phyloP scores from a whole-genome alignment of 768 basidiomycete genomes.

The Russula sp. region DNA sequence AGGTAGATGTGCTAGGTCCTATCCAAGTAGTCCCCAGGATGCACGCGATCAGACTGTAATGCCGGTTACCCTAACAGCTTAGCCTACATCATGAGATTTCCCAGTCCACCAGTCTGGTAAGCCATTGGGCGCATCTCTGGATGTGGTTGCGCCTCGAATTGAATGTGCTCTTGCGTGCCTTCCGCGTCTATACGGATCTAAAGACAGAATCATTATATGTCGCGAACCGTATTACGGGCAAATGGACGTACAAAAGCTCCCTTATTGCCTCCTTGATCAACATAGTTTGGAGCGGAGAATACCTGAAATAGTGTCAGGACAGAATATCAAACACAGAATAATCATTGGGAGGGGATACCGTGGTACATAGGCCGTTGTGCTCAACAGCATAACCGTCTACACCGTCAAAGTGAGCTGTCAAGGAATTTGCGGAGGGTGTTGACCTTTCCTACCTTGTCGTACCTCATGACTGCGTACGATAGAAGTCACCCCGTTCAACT shows the following conservation, averaged over 20 bases:
- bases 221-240: neutral
- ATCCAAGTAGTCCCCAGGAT: neutral
- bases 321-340: slow-evolving; percentile 14
- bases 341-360: slow-evolving; percentile 38
- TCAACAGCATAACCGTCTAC: slow-evolving; percentile 92
- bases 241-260: slow-evolving; percentile 73
- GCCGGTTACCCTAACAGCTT: neutral
- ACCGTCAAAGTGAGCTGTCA: slow-evolving; percentile 2
- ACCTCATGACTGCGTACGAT: slow-evolving; percentile 97
- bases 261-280: slow-evolving; percentile 88
- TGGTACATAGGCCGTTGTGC: slow-evolving; percentile 92
- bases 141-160: slow-evolving; percentile 85
- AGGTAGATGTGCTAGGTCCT: slow-evolving; percentile 1
- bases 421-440: slow-evolving; percentile 12
- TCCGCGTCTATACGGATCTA: slow-evolving; percentile 80
- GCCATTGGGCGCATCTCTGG: slow-evolving; percentile 94
- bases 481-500: slow-evolving; percentile 79
- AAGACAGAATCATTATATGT: slow-evolving; percentile 1
- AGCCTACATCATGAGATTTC: slow-evolving; percentile 64
- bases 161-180: slow-evolving; percentile 69
- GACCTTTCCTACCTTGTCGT: slow-evolving; percentile 62
- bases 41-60: neutral
- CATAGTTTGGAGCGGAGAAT: slow-evolving; percentile 94
- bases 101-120: slow-evolving; percentile 66
- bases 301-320: slow-evolving; percentile 47